Evolutionary conservation across 2,329 filamentous ascomycete species (phyloP), one percentile per base, ranked within the genome.

Genomic region (Colletotrichum spinosum): DNA sequence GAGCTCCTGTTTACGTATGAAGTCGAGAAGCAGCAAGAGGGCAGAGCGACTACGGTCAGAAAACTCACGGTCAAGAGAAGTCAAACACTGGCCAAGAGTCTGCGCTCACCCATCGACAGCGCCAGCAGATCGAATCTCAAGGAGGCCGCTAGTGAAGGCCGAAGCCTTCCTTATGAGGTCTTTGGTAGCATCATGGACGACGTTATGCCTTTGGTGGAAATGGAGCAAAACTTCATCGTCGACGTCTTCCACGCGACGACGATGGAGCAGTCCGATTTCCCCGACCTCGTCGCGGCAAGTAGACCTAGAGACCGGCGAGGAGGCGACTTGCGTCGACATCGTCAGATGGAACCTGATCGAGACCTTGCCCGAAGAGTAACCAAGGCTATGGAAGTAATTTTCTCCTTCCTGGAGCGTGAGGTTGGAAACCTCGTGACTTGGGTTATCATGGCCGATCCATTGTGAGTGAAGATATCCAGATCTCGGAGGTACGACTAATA

Each of bases 161-260:
- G 89, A 71, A 86, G 91, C 63, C 85, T 92, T 69, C 88, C 92
- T 0, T 95, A 90, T 70, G 94, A 97, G 77, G 88, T 93, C 3
- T 97, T 98, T 77, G 84, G 88, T 0, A 90, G 89, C 42, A 88
- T 93, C 11, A 80, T 97, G 67, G 91, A 96, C 62, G 93, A 97
- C 72, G 87, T 96, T 69, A 81, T 94, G 49, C 92, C 91, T 6
- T 84, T 97, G 60, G 89, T 97, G 64, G 90, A 93, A 70, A 94
- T 95, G 76, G 96, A 99, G 78, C 95, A 99, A 76, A 98, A 97
- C 75, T 99, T 98, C 74, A 84, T 97, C 53, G 90, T 97, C n/a
- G 93, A 97, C 71, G 96, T 97, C 77, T 98, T 98, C 85, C 95
- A 98, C 72, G 88, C 96, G 34, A 92, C 91, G n/a, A 97, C 93